Conservation (phyloP, 1,284 basidiomycete genomes). For the Apiotrichum laibachii region DNA sequence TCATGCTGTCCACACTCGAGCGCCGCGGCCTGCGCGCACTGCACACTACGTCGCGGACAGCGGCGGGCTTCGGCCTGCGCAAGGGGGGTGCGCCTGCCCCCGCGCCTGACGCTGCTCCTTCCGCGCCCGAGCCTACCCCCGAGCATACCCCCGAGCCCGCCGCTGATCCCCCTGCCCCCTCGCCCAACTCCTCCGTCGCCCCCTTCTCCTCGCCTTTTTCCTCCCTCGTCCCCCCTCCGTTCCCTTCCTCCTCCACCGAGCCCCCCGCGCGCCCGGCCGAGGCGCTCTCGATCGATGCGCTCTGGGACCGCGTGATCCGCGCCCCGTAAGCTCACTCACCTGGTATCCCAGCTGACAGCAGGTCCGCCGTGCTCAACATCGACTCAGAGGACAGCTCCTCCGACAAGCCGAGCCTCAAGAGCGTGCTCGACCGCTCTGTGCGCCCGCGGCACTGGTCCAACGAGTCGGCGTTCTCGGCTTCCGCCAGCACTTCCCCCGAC, state of each 20-base stretch:
- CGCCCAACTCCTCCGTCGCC: neutral
- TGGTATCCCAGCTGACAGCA: neutral
- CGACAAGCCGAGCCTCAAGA: neutral
- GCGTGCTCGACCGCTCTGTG: constrained; percentile 5
- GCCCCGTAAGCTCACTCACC: constrained; percentile 11
- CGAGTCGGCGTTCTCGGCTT: neutral
- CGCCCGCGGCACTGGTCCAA: neutral
- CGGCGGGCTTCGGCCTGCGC: too few species aligned
- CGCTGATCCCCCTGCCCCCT: neutral
- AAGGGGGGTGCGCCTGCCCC: too few species aligned
- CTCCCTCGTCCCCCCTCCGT: neutral
- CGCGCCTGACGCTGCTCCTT: too few species aligned
- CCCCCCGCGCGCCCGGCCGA: neutral
- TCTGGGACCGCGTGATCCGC: constrained; percentile 20
- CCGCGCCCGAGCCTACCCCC: too few species aligned
- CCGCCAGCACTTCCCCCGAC: neutral
- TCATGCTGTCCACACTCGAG: too few species aligned
- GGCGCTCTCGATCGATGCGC: constrained; percentile 2
- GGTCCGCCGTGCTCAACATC: neutral
- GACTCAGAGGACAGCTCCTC: neutral
- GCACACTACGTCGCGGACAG: too few species aligned
- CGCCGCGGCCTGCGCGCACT: too few species aligned
- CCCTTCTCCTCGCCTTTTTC: neutral
- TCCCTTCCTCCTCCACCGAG: neutral
- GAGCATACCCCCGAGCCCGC: neutral